Percentiles rank a stretch among this genome's conserved stretches.
These are phyloP conservation scores for Naganishia vaughanmartiniae DNA, from an alignment of 768 basidiomycete genomes.

Conservation along the genomic window DNA sequence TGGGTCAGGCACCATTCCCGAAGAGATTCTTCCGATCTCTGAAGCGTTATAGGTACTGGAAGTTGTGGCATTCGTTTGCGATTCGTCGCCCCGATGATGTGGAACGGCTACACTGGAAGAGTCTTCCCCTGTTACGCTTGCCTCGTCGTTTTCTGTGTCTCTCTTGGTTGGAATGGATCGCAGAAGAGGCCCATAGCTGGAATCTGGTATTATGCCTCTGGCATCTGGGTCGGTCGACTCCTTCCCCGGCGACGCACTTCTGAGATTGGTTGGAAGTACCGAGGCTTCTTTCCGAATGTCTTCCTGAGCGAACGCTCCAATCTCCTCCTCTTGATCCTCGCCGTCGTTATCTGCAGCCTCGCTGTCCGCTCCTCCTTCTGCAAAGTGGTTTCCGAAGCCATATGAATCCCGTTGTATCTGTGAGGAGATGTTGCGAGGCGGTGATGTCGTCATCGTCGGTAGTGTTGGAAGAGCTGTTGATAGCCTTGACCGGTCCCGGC, in stretches of 20 bases:
- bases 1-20: background rate
- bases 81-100: background rate
- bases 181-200: conserved; percentile 3
- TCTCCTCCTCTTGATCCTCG: background rate
- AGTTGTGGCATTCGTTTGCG: background rate
- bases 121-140: background rate
- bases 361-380: background rate
- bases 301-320: background rate
- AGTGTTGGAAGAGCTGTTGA: background rate
- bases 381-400: conserved; percentile 12
- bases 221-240: background rate
- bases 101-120: background rate
- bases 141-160: background rate
- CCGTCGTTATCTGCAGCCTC: background rate
- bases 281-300: background rate
- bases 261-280: conserved; percentile 3
- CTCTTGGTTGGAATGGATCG: background rate
- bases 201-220: conserved; percentile 12
- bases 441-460: background rate
- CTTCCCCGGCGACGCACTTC: background rate
- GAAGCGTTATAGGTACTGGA: background rate
- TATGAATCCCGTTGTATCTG: conserved; percentile 9
- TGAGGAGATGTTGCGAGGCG: background rate
- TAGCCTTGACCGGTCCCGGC: too few relatives aligned
- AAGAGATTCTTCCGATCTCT: background rate